Percentiles rank a stretch among this genome's conserved stretches.
Evolutionary conservation across 2,329 filamentous ascomycete genomes (phyloP).

Genomic region (Cercospora janseana): DNA sequence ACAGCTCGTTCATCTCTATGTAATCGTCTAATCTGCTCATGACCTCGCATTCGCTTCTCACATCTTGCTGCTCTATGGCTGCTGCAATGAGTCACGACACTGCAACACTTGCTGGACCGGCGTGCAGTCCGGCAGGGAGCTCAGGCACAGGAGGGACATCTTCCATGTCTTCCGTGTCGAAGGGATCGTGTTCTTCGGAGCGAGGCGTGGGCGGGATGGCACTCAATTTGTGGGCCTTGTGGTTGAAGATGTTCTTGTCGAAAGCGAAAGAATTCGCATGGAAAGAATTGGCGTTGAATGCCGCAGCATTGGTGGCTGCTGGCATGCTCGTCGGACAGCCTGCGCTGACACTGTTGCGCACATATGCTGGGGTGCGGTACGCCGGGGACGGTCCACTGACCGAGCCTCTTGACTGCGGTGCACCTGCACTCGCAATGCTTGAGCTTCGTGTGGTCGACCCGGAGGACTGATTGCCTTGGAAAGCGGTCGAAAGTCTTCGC

Average conservation of each 20-base stretch:
- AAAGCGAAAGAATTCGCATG: conserved; percentile 15
- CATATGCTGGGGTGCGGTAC: conserved; percentile 37
- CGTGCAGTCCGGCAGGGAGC: conserved; percentile 12
- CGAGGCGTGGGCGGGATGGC: conserved; percentile 46
- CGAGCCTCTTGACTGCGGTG: conserved; percentile 16
- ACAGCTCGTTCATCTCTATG: conserved; percentile 14
- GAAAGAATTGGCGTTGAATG: conserved; percentile 21
- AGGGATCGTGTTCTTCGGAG: conserved; percentile 37
- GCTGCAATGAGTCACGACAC: conserved; percentile 9
- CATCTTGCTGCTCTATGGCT: not conserved
- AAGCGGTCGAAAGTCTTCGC: conserved; percentile 38
- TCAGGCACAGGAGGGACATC: conserved; percentile 28
- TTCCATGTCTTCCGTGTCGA: conserved; percentile 33
- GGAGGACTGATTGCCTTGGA: conserved; percentile 19
- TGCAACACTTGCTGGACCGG: not conserved
- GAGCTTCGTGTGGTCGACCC: conserved; percentile 22
- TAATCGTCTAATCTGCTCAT: conserved; percentile 10
- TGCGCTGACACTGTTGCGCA: conserved; percentile 39
- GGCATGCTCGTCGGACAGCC: conserved; percentile 44
- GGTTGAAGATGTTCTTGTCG: conserved; percentile 28
- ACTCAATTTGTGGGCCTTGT: conserved; percentile 37
- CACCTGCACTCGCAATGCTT: conserved; percentile 28
- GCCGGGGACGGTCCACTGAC: conserved; percentile 26
- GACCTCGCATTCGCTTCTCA: not conserved
- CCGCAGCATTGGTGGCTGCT: conserved; percentile 28